phyloP scores from a whole-genome alignment of 2,329 filamentous ascomycete species.

The Myriosclerotinia duriaeana region DNA sequence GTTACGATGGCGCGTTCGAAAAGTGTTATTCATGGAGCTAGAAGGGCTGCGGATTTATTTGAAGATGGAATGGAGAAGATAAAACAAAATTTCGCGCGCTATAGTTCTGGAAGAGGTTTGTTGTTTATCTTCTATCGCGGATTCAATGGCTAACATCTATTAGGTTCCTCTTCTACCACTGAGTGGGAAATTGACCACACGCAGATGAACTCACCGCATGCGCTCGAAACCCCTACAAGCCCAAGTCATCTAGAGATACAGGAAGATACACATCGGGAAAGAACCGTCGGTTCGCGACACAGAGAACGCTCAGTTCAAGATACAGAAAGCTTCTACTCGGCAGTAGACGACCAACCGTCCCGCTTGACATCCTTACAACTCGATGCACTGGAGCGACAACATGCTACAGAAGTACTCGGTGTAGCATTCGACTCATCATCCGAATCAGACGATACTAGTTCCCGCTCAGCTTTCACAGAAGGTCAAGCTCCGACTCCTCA shows the following conservation, averaged over 20 bases:
- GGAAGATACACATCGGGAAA: not conserved
- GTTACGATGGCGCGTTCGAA: slow-evolving; percentile 37
- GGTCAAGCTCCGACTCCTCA: not conserved
- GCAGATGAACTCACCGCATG: not conserved
- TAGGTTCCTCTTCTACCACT: slow-evolving; percentile 4
- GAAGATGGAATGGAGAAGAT: slow-evolving; percentile 31
- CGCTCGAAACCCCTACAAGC: not conserved
- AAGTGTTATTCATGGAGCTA: slow-evolving; percentile 36
- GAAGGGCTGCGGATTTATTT: slow-evolving; percentile 32
- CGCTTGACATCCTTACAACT: slow-evolving; percentile 23
- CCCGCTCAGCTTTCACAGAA: not conserved
- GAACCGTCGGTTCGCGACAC: not conserved
- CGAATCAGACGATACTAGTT: slow-evolving; percentile 28
- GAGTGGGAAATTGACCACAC: not conserved
- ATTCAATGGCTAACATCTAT: not conserved
- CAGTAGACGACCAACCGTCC: not conserved
- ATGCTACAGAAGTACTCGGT: slow-evolving; percentile 24
- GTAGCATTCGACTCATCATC: slow-evolving; percentile 29
- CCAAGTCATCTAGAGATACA: not conserved
- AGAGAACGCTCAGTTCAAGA: slow-evolving; percentile 3
- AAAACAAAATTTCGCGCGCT: slow-evolving; percentile 29
- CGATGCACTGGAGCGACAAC: slow-evolving; percentile 25
- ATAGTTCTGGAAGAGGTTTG: slow-evolving; percentile 22
- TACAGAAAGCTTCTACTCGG: slow-evolving; percentile 10
- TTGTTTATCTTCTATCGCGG: not conserved